Evolutionary conservation across 2,329 filamentous ascomycete genomes (phyloP), one percentile per base, ranked within the genome.

Genomic region (Ophiostoma himal-ulmi): DNA sequence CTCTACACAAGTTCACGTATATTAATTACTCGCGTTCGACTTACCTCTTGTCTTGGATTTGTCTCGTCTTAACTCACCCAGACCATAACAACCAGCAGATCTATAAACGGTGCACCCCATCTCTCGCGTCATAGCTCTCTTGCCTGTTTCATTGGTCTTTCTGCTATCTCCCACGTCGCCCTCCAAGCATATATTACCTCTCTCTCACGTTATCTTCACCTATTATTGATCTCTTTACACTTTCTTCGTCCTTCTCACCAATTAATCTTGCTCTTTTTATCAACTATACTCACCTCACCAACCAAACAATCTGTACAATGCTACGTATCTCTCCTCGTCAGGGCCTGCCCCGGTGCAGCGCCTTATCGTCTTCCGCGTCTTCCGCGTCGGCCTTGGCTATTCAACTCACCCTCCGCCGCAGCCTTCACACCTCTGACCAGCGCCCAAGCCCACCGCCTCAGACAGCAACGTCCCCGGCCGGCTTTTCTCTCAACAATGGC

Each of bases 361-460:
- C 65, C 22, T n/a, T 39, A n/a, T n/a, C 48, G n/a, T 41, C 57
- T 17, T 48, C 37, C 26, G 64, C 48, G 8, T 54, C 67, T 14
- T 41, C 37, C 26, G 64, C 48, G 10, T 54, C 67, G 14, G 34
- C 37, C 4, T 30, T 41, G 2, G 22, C 48, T 5, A 44, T 41
- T 41, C 30, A 48, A 6, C 14, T 26, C n/a, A 57, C 52, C 52
- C 22, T 57, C 22, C 57, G 41, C 57, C 70, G 70, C 22, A n/a
- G 64, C 39, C 60, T 71, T 37, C 66, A 71, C 70, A 70, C 41
- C n/a, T 68, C 71, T 11, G 52, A 67, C 8, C 71, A 68, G 67
- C 62, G 71, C 14, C 67, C 62, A 8, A 57, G 48, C 26, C 70
- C 68, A 11, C 68, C 70, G 8, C 22, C 26, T 6, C 65, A 17